These are phyloP conservation scores for Boletales sp. DNA, from an alignment of 768 basidiomycete species.

Conservation along the genomic window DNA sequence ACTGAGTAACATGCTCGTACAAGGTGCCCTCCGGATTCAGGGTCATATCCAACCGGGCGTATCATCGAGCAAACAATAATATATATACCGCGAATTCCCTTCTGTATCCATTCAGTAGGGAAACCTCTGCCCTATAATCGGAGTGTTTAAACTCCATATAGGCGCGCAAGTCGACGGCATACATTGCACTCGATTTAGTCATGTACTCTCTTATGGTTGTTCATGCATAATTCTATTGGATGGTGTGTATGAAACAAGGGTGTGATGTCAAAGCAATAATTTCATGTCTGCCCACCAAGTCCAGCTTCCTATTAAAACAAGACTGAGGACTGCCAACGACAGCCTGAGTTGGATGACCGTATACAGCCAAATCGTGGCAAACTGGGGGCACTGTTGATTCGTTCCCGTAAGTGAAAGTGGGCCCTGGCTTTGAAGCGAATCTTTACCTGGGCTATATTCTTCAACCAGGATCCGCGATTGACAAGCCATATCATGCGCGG, in stretches of 20 bases:
- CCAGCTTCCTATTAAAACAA: constrained; percentile 52
- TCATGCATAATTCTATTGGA: background rate
- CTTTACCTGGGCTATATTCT: constrained; percentile 71
- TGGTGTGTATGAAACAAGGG: too few species aligned
- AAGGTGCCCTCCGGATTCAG: constrained; percentile 73
- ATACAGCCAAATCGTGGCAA: constrained; percentile 79
- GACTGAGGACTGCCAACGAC: constrained; percentile 53
- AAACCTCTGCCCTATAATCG: background rate
- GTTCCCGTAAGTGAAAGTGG: background rate
- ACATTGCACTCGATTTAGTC: constrained; percentile 6
- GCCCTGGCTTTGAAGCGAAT: background rate
- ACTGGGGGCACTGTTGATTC: constrained; percentile 59
- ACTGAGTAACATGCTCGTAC: constrained; percentile 49
- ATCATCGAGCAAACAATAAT: constrained; percentile 69
- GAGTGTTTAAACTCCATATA: background rate
- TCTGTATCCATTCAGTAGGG: background rate
- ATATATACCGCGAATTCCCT: background rate
- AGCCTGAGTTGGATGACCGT: constrained; percentile 68
- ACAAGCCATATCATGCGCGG: constrained; percentile 68
- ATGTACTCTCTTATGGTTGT: background rate
- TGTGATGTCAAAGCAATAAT: constrained; percentile 30
- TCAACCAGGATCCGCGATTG: constrained; percentile 64
- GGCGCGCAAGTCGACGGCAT: constrained; percentile 2
- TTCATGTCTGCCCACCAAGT: constrained; percentile 62
- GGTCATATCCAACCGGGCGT: constrained; percentile 63